phyloP scores from a whole-genome alignment of 208 protist genomes.

The Trypanosoma avium region DNA sequence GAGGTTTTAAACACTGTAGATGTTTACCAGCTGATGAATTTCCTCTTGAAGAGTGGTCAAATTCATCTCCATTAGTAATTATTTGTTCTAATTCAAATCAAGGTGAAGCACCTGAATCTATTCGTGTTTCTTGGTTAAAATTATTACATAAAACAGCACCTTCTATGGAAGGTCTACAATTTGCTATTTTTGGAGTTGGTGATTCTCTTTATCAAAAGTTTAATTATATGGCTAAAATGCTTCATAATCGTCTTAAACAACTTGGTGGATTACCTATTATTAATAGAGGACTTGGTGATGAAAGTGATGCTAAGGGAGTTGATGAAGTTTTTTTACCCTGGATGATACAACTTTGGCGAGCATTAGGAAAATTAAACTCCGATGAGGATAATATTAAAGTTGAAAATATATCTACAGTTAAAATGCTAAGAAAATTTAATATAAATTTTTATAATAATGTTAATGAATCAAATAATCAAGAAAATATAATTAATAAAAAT shows the following conservation, averaged over 20 bases:
- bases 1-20: slow-evolving; percentile 40
- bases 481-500: background rate
- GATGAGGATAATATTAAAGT: background rate
- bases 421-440: slow-evolving; percentile 35
- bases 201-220: slow-evolving; percentile 90
- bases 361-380: slow-evolving; percentile 28
- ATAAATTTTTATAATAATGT: slow-evolving; percentile 8
- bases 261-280: slow-evolving; percentile 74
- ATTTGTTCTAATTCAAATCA: slow-evolving; percentile 84
- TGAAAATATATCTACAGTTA: slow-evolving; percentile 23
- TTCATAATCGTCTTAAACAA: slow-evolving; percentile 88
- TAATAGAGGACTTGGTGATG: slow-evolving; percentile 85
- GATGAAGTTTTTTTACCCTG: slow-evolving; percentile 73
- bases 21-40: slow-evolving; percentile 71
- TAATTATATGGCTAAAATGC: slow-evolving; percentile 92
- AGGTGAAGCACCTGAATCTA: slow-evolving; percentile 75
- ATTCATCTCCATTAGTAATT: slow-evolving; percentile 46
- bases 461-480: background rate
- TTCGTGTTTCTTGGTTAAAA: slow-evolving; percentile 63
- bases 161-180: slow-evolving; percentile 56
- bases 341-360: slow-evolving; percentile 62
- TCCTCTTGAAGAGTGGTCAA: slow-evolving; percentile 43
- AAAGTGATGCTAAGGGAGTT: slow-evolving; percentile 85
- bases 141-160: slow-evolving; percentile 43
- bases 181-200: slow-evolving; percentile 91